Conservation (phyloP, 2,329 filamentous ascomycete genomes). For the Penicillium sclerotigenum region DNA sequence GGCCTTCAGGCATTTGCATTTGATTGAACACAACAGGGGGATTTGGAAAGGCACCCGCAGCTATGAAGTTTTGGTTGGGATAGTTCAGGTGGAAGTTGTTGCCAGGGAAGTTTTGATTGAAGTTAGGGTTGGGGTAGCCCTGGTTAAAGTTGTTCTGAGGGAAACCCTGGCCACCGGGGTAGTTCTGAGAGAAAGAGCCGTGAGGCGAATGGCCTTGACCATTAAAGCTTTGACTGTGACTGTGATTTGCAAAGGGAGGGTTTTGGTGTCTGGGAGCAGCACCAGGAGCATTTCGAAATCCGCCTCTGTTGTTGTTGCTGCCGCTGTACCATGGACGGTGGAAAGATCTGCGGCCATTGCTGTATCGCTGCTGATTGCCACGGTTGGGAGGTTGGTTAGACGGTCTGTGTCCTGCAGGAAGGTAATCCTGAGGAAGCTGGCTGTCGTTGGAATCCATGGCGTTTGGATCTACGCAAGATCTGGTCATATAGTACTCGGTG, state of each 20-base stretch:
- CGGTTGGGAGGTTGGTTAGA: background rate
- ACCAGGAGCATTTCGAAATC: background rate
- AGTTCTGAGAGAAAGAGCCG: background rate
- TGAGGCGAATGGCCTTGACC: background rate
- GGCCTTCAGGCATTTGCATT: background rate
- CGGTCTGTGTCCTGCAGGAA: background rate
- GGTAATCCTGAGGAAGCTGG: background rate
- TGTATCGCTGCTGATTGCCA: constrained; percentile 1
- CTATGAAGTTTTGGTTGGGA: background rate
- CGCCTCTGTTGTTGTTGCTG: background rate
- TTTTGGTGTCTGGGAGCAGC: background rate
- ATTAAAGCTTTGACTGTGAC: background rate
- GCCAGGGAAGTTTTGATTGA: background rate
- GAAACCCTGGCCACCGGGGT: background rate
- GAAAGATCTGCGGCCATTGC: constrained; percentile 1
- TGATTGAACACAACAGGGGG: background rate
- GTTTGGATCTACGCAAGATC: constrained; percentile 16
- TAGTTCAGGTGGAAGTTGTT: background rate
- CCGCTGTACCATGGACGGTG: constrained; percentile 4
- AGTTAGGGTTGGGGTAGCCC: constrained; percentile 2
- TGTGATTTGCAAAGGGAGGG: background rate
- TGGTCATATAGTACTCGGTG: constrained; percentile 17
- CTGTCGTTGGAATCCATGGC: too few relatives aligned
- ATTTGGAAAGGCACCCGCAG: background rate
- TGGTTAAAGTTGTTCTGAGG: constrained; percentile 1